These are phyloP conservation scores for Alternaria brassicicola DNA, from an alignment of 2,329 filamentous ascomycete genomes.

Conservation along the genomic window DNA sequence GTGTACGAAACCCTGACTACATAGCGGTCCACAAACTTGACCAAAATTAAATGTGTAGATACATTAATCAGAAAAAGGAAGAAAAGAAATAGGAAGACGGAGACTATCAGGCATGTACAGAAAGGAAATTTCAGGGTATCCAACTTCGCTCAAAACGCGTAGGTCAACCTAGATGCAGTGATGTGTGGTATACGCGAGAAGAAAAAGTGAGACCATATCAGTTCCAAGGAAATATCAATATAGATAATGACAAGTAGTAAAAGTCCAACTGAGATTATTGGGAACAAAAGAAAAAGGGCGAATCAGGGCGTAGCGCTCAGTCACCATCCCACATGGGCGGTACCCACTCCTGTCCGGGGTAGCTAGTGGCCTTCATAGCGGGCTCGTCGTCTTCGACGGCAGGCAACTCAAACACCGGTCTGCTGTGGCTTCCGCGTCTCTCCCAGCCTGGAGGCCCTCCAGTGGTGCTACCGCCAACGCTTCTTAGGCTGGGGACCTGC, in stretches of 20 bases:
- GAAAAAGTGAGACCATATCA: background rate
- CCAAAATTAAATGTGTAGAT: background rate
- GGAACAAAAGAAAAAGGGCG: background rate
- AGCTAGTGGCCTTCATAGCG: slow-evolving; percentile 70
- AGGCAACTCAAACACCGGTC: slow-evolving; percentile 42
- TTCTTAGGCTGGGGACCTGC: slow-evolving; percentile 41
- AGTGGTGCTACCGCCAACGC: slow-evolving; percentile 36
- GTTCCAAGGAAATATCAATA: background rate
- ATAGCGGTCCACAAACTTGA: background rate
- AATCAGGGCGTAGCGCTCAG: slow-evolving; percentile 6
- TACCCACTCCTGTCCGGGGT: slow-evolving; percentile 74
- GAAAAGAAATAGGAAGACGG: slow-evolving; percentile 1
- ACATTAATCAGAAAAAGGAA: background rate
- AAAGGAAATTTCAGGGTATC: slow-evolving; percentile 27
- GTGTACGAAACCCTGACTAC: background rate
- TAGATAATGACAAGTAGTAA: background rate
- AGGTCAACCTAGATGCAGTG: slow-evolving; percentile 2
- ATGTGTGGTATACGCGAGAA: background rate
- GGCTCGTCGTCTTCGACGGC: slow-evolving; percentile 56
- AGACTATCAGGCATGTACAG: background rate
- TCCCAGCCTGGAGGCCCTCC: slow-evolving; percentile 36
- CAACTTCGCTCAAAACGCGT: slow-evolving; percentile 20
- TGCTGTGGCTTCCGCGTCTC: slow-evolving; percentile 25
- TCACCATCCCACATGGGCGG: slow-evolving; percentile 53
- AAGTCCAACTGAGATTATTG: background rate